A percentile compares a stretch with the other conserved stretches of the same genome.
Evolutionary conservation across 331 rosid species (phyloP).

Genomic region (Dryas integrifolia): DNA sequence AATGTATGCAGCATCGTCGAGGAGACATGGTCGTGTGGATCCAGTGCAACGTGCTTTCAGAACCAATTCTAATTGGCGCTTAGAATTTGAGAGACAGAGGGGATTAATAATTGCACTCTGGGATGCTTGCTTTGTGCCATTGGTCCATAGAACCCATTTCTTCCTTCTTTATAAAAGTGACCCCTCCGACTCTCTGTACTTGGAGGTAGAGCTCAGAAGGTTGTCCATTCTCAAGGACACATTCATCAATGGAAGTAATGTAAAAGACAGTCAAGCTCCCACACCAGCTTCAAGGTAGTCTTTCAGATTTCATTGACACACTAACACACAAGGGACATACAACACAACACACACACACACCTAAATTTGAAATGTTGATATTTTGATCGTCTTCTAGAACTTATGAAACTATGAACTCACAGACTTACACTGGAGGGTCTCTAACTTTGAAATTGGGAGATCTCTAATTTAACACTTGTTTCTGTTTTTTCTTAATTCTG

Average conservation of each 20-base stretch:
- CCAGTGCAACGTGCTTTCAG: constrained; percentile 16
- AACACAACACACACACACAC: background rate
- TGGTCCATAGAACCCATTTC: constrained; percentile 76
- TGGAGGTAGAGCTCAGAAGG: constrained; percentile 79
- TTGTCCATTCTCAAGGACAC: constrained; percentile 57
- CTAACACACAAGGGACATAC: background rate
- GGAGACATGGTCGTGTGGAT: constrained; percentile 17
- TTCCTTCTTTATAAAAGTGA: constrained; percentile 81
- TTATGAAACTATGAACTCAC: too few relatives aligned
- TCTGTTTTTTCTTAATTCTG: background rate
- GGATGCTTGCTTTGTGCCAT: constrained; percentile 68
- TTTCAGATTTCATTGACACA: constrained; percentile 12
- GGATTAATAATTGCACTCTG: constrained; percentile 69
- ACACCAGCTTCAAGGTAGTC: constrained; percentile 66
- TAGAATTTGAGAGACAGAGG: constrained; percentile 56
- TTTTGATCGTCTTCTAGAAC: background rate
- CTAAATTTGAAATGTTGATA: background rate
- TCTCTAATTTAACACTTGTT: background rate
- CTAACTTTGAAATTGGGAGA: too few relatives aligned
- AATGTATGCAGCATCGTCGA: constrained; percentile 10
- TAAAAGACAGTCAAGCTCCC: constrained; percentile 25
- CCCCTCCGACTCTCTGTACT: constrained; percentile 66
- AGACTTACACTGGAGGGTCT: too few relatives aligned
- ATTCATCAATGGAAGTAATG: constrained; percentile 38
- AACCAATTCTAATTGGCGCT: constrained; percentile 25